Percentiles rank a stretch among this genome's conserved stretches.
These are phyloP conservation scores for Ogataea salicorniae DNA, from an alignment of 805 yeast species.

Conservation along the genomic window DNA sequence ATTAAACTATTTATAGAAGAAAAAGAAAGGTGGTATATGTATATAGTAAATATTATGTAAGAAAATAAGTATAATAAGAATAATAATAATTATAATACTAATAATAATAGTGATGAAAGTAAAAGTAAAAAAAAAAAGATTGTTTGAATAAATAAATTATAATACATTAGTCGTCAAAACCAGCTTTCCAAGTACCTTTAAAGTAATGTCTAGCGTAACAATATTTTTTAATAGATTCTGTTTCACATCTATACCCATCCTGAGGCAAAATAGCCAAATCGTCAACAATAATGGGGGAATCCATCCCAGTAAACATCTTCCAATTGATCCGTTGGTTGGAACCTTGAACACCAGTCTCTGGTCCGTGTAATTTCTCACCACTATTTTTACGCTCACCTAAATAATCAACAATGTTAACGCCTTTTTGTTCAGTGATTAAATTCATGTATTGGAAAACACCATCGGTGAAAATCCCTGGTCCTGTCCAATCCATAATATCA, in stretches of 20 bases:
- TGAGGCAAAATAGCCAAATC: constrained; percentile 15
- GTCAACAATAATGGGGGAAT: constrained; percentile 13
- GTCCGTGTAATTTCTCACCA: constrained; percentile 13
- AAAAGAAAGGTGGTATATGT: no score
- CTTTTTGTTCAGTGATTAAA: neutral
- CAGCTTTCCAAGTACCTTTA: constrained; percentile 17
- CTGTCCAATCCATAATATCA: constrained; percentile 45
- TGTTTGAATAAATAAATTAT: neutral
- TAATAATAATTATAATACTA: no score
- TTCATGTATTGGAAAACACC: constrained; percentile 42
- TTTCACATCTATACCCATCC: constrained; percentile 11
- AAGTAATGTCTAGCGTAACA: constrained; percentile 16
- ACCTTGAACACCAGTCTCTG: constrained; percentile 2
- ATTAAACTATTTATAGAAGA: no score
- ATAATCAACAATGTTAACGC: constrained; percentile 4
- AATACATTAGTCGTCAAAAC: neutral
- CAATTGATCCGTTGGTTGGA: constrained; percentile 8
- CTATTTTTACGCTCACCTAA: constrained; percentile 3
- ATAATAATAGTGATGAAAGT: no score
- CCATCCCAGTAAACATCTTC: constrained; percentile 15
- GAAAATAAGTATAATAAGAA: no score
- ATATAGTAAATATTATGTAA: no score
- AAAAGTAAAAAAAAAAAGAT: no score
- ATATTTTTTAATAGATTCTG: constrained; percentile 25
- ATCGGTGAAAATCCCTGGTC: constrained; percentile 48